A percentile compares a stretch with the other conserved stretches of the same genome.
Conservation (phyloP, 129 eudicot species). For the Scalesia atractyloides region DNA sequence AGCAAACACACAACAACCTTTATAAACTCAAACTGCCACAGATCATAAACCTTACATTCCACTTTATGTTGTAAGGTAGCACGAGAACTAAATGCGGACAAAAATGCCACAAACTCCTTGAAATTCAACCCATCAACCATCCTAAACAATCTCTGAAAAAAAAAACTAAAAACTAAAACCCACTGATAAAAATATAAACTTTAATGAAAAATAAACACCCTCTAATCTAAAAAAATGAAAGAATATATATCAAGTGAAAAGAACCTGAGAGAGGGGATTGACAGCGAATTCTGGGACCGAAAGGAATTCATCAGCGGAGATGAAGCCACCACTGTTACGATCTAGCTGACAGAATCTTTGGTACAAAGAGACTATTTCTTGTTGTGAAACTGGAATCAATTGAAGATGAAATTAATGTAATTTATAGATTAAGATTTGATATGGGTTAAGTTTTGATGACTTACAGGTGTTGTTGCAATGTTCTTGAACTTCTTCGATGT, state of each 20-base stretch:
- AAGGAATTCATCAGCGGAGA: slow-evolving; percentile 91
- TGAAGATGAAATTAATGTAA: not conserved
- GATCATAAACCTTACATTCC: slow-evolving; percentile 54
- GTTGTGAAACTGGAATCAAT: slow-evolving; percentile 66
- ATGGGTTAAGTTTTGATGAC: not conserved
- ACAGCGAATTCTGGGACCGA: slow-evolving; percentile 95
- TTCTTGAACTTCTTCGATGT: slow-evolving; percentile 83
- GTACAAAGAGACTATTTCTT: slow-evolving; percentile 86
- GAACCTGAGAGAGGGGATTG: slow-evolving; percentile 92
- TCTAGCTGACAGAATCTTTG: slow-evolving; percentile 94
- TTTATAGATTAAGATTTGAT: no score
- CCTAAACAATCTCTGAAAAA: slow-evolving; percentile 69
- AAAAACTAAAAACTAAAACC: not conserved
- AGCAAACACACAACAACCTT: slow-evolving; percentile 5
- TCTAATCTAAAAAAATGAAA: no score
- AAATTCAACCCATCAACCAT: slow-evolving; percentile 92
- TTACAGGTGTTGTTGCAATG: slow-evolving; percentile 73
- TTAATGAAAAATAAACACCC: no score
- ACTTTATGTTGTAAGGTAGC: slow-evolving; percentile 88
- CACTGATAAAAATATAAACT: no score
- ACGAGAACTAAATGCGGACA: slow-evolving; percentile 89
- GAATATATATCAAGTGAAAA: not conserved
- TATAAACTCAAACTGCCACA: slow-evolving; percentile 6
- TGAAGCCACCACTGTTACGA: slow-evolving; percentile 76
- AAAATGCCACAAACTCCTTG: slow-evolving; percentile 86